A percentile compares a stretch with the other conserved stretches of the same genome.
Evolutionary conservation across 2,329 filamentous ascomycete genomes (phyloP).

Genomic region (Alternaria sp.): DNA sequence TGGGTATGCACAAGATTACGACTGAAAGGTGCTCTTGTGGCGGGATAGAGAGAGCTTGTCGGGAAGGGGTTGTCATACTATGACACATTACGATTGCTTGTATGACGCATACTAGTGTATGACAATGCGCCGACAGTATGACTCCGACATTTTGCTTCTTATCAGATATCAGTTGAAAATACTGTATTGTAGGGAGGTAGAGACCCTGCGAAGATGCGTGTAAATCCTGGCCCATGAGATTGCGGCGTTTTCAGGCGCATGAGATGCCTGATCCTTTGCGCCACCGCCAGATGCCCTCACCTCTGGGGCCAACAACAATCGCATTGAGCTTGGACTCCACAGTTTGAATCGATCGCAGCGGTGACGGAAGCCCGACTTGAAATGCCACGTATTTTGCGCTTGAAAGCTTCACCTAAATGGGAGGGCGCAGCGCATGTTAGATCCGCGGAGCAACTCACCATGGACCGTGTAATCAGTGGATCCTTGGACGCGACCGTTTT

Average conservation of each 20-base stretch:
- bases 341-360: background rate
- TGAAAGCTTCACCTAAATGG: background rate
- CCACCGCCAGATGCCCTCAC: background rate
- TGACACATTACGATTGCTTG: too few species aligned
- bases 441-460: background rate
- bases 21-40: too few species aligned
- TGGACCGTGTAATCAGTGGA: background rate
- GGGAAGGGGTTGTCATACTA: too few species aligned
- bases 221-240: background rate
- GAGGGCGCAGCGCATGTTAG: background rate
- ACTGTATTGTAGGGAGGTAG: background rate
- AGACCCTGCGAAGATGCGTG: background rate
- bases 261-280: background rate
- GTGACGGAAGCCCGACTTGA: background rate
- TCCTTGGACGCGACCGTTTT: background rate
- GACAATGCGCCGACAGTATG: background rate
- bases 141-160: background rate
- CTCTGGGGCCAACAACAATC: background rate
- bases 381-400: background rate
- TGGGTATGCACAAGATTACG: too few species aligned
- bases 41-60: too few species aligned
- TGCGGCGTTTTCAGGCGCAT: background rate
- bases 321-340: background rate
- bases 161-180: background rate
- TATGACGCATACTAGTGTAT: background rate